Evolutionary conservation across 345 rosid species (phyloP).

Genomic region (Sonneratia caseolaris): DNA sequence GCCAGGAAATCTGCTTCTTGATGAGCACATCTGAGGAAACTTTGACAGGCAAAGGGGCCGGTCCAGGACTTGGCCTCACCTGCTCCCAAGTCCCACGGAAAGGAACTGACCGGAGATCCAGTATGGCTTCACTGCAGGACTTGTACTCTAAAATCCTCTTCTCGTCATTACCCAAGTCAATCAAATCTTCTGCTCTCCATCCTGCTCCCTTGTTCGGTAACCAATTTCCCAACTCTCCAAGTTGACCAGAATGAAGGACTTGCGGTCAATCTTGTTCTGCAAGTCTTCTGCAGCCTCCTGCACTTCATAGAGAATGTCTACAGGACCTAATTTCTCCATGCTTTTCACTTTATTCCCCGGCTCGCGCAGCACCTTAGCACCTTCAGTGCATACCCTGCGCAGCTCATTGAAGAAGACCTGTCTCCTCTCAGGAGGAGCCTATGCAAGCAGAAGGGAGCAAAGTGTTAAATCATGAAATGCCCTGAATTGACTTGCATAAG

Average conservation of each 20-base stretch:
- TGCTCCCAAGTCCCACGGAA: constrained; percentile 20
- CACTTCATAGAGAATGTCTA: constrained; percentile 52
- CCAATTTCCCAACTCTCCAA: constrained; percentile 88
- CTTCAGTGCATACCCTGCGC: constrained; percentile 53
- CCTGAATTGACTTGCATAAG: not conserved
- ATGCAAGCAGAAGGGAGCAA: not conserved
- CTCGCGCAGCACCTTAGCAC: constrained; percentile 67
- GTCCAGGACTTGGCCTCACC: constrained; percentile 1
- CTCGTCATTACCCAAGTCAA: constrained; percentile 38
- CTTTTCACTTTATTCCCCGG: constrained; percentile 66
- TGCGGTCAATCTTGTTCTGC: constrained; percentile 66
- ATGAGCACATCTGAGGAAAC: constrained; percentile 16
- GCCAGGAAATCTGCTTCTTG: constrained; percentile 56
- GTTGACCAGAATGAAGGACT: constrained; percentile 75
- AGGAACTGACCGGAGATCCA: constrained; percentile 37
- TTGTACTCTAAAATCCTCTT: constrained; percentile 36
- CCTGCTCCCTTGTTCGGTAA: constrained; percentile 27
- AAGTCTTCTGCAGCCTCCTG: constrained; percentile 72
- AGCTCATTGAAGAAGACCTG: constrained; percentile 60
- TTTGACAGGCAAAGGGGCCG: constrained; percentile 13
- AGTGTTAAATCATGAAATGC: not conserved
- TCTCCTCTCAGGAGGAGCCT: constrained; percentile 81
- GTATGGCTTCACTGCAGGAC: constrained; percentile 70
- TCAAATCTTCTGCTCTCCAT: constrained; percentile 34
- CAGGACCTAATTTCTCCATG: constrained; percentile 71